phyloP scores from a whole-genome alignment of 129 eudicot species.

The Flaveria trinervia region DNA sequence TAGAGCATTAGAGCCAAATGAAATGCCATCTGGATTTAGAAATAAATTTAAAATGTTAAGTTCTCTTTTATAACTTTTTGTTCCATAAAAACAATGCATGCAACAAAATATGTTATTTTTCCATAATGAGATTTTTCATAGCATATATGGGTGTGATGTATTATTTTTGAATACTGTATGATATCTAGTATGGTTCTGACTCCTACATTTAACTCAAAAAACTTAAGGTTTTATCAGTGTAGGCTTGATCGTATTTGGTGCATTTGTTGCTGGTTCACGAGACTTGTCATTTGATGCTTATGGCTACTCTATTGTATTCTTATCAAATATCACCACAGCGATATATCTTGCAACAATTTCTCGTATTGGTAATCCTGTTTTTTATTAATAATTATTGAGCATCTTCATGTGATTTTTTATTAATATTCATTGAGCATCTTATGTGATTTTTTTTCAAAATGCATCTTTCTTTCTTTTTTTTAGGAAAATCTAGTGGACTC shows the following conservation, averaged over 20 bases:
- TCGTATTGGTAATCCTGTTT: constrained; percentile 59
- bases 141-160: constrained; percentile 5
- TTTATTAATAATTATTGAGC: neutral
- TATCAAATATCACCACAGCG: constrained; percentile 89
- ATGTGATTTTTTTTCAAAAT: constrained; percentile 18
- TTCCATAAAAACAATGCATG: too few relatives aligned
- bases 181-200: constrained; percentile 11
- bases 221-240: constrained; percentile 75
- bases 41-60: neutral
- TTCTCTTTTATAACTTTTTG: neutral
- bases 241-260: constrained; percentile 87
- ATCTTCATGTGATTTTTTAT: constrained; percentile 18
- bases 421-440: constrained; percentile 4
- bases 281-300: constrained; percentile 91
- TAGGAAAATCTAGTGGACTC: constrained; percentile 93
- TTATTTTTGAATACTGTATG: neutral
- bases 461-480: constrained; percentile 19
- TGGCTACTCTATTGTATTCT: constrained; percentile 78
- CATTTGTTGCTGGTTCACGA: constrained; percentile 94
- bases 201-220: constrained; percentile 30
- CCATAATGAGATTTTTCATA: constrained; percentile 1
- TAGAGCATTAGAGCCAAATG: neutral
- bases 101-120: neutral
- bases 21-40: neutral
- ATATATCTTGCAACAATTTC: constrained; percentile 95